Base-by-base conservation (phyloP, 352 stramenopile species). In the Globisporangium heterothallicum region DNA sequence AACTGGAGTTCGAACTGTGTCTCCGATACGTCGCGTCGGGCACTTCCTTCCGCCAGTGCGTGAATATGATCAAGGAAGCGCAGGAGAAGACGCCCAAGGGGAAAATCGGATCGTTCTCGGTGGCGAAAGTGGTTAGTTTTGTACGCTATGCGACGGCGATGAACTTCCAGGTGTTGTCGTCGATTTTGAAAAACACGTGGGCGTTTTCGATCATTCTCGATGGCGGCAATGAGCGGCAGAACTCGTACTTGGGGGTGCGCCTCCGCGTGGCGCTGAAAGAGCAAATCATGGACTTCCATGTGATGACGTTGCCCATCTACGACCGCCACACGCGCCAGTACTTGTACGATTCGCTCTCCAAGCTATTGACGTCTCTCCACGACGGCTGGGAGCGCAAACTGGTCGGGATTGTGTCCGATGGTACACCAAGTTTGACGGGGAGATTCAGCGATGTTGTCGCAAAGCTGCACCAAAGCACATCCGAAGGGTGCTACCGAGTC, bases 171-270 rank as follows among this genome's bases (percentile, higher is more conserved):
- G 35, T 50, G 8, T 26, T 61, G 22, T 6, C 55, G n/a, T 40
- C 46, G 22, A 36, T 52, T 13, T 25, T 61, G n/a, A 30, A 50
- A 34, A 4, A 6, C 19, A 22, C 48, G n/a, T 61, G 47, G 46
- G 55, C 55, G 24, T 61, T 61, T 30, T 45, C 55, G 22, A 34
- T 61, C 46, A 27, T 52, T 8, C 38, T 61, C 6, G 55, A 56
- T 13, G n/a, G 55, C 8, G 18, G 25, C 25, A 48, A 19, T 19
- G 24, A 56, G 25, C 49, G 40, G 7, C 24, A 42, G 18, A 41
- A 21, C 35, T 60, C 53, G 26, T 38, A 52, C 27, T 12, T 61
- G 12, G 38, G 26, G 36, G 48, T 52, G 2, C 42, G 55, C 18
- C 8, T 61, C 24, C 55, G 55, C 40, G 32, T 61, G 8, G 24